Evolutionary conservation across 2,329 filamentous ascomycete genomes (phyloP).

Genomic region (Stachybotrys chlorohalonatus): DNA sequence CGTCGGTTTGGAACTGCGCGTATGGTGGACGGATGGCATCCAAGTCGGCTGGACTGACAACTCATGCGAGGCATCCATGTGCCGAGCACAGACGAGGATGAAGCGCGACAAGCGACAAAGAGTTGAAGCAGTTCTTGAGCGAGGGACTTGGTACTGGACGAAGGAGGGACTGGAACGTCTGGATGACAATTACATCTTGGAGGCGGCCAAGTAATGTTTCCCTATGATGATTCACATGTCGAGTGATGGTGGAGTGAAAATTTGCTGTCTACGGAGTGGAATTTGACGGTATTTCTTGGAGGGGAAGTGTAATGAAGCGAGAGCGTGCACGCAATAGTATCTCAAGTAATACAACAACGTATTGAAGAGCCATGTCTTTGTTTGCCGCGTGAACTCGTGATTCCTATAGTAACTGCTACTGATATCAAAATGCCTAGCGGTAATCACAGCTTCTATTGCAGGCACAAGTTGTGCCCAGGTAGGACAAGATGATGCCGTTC

Average conservation of each 20-base stretch:
- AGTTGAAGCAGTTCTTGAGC: constrained; percentile 18
- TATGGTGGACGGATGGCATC: constrained; percentile 34
- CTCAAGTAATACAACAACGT: constrained; percentile 10
- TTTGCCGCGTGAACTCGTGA: constrained; percentile 6
- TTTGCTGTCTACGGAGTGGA: constrained; percentile 18
- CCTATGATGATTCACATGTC: not conserved
- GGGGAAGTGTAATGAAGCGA: constrained; percentile 20
- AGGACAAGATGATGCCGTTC: too few relatives aligned
- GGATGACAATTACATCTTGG: constrained; percentile 17
- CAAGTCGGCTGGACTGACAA: constrained; percentile 31
- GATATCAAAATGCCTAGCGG: too few relatives aligned
- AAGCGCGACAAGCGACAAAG: constrained; percentile 21
- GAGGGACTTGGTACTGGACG: constrained; percentile 25
- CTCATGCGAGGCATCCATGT: constrained; percentile 26
- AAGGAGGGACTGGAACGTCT: constrained; percentile 20
- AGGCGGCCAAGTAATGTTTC: not conserved
- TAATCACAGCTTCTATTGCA: too few relatives aligned
- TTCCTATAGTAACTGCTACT: too few relatives aligned
- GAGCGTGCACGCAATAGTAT: constrained; percentile 12
- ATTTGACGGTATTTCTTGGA: constrained; percentile 27
- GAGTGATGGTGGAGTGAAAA: constrained; percentile 1
- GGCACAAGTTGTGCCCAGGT: too few relatives aligned
- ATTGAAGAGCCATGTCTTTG: constrained; percentile 1
- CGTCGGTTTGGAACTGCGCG: constrained; percentile 25
- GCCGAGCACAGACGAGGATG: constrained; percentile 17